These are phyloP conservation scores for Diplodia mutila DNA, from an alignment of 2,329 filamentous ascomycete genomes.

Conservation along the genomic window DNA sequence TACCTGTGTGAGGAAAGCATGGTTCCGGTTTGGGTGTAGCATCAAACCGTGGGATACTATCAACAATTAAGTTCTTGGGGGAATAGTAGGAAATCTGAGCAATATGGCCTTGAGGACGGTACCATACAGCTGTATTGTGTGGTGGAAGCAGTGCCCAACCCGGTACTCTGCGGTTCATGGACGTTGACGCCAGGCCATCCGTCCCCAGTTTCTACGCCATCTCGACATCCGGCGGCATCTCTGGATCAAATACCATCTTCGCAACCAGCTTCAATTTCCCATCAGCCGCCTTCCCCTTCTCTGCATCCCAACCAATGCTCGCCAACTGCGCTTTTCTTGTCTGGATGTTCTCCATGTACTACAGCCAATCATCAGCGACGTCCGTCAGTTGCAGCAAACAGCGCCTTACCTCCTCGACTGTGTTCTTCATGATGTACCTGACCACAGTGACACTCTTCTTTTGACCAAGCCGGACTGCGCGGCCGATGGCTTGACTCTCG, in stretches of 20 bases:
- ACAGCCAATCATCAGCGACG: not conserved
- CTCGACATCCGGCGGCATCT: not conserved
- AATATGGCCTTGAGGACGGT: too few relatives aligned
- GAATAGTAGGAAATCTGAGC: too few relatives aligned
- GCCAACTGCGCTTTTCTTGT: not conserved
- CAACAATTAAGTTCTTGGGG: too few relatives aligned
- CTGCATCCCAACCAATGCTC: not conserved
- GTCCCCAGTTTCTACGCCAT: not conserved
- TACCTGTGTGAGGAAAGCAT: too few relatives aligned
- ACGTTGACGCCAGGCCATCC: too few relatives aligned
- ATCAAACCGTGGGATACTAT: too few relatives aligned
- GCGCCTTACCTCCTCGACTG: conserved; percentile 32
- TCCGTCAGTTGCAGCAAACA: not conserved
- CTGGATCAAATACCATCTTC: not conserved
- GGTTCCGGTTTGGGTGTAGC: too few relatives aligned
- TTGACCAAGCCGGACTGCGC: conserved; percentile 34
- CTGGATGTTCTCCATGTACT: not conserved
- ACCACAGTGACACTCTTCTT: conserved; percentile 31
- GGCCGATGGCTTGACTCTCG: conserved; percentile 35
- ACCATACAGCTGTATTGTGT: too few relatives aligned
- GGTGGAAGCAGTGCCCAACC: too few relatives aligned
- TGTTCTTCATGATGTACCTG: conserved; percentile 34
- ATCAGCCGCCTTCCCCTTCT: not conserved
- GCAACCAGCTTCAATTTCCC: not conserved
- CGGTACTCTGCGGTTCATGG: too few relatives aligned